These are phyloP conservation scores for Spongispora temasekensis DNA, from an alignment of 1,284 basidiomycete genomes.

Conservation along the genomic window DNA sequence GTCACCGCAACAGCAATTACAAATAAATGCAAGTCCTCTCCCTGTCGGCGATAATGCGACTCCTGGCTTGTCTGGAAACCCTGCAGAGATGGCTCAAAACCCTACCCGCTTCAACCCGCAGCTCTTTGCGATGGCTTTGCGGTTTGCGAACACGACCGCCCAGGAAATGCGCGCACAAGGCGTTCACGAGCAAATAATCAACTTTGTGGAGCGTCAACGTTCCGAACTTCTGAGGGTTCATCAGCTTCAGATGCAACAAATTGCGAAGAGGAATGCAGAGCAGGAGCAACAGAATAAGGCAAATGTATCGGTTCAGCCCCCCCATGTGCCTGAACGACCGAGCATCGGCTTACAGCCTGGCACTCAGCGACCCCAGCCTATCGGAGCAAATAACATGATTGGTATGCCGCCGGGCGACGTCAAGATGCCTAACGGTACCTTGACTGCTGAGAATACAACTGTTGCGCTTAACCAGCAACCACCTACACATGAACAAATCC, in stretches of 20 bases:
- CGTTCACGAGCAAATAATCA: conserved; percentile 53
- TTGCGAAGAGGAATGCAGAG: conserved; percentile 27
- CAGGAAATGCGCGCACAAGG: conserved; percentile 54
- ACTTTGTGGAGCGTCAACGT: conserved; percentile 59
- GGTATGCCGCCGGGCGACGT: conserved; percentile 19
- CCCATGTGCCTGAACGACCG: conserved; percentile 28
- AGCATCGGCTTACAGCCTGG: conserved; percentile 16
- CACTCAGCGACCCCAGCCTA: conserved; percentile 21
- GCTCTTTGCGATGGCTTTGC: conserved; percentile 24
- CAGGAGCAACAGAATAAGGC: conserved; percentile 27
- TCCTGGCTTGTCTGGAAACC: conserved; percentile 15
- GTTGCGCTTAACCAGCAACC: conserved; percentile 12
- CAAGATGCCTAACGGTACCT: conserved; percentile 22
- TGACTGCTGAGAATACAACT: conserved; percentile 13
- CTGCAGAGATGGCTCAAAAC: conserved; percentile 27
- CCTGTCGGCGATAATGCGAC: conserved; percentile 15
- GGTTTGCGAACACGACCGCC: conserved; percentile 44
- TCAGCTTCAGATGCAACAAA: conserved; percentile 22
- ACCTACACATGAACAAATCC: conserved; percentile 36
- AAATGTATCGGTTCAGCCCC: conserved; percentile 16
- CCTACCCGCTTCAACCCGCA: conserved; percentile 22
- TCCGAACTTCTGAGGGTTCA: conserved; percentile 30
- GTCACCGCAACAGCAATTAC: conserved; percentile 17
- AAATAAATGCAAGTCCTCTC: conserved; percentile 12
- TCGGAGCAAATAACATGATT: conserved; percentile 17